These are phyloP conservation scores for Nemania sp. DNA, from an alignment of 2,329 filamentous ascomycete species.

Conservation along the genomic window DNA sequence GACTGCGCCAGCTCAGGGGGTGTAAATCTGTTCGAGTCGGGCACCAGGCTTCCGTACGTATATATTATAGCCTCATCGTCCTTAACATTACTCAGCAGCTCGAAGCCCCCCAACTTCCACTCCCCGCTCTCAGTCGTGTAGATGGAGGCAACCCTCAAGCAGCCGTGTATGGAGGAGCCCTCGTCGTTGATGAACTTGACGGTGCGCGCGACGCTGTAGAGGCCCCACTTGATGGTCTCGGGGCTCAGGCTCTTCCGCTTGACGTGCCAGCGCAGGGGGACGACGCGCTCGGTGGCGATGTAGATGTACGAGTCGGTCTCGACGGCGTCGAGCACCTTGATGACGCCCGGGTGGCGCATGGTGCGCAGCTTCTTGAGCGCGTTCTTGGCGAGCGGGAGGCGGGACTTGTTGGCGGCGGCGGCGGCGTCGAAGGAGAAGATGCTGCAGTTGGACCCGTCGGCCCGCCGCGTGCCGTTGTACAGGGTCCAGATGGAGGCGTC, in stretches of 20 bases:
- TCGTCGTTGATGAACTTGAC: conserved; percentile 97
- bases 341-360: conserved; percentile 90
- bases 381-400: conserved; percentile 89
- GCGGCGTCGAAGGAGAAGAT: conserved; percentile 95
- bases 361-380: conserved; percentile 94
- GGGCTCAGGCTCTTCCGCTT: conserved; percentile 87
- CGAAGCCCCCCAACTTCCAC: conserved; percentile 96
- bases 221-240: conserved; percentile 96
- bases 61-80: conserved; percentile 96
- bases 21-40: conserved; percentile 85
- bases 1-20: conserved; percentile 86
- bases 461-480: conserved; percentile 91
- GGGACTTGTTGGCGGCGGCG: conserved; percentile 80
- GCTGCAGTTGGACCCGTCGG: conserved; percentile 93
- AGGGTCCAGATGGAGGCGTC: conserved; percentile 97
- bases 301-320: conserved; percentile 98
- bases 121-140: conserved; percentile 97
- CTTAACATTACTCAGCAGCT: conserved; percentile 93
- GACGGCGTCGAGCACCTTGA: conserved; percentile 93
- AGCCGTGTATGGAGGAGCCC: conserved; percentile 90
- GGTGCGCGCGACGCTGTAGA: conserved; percentile 88
- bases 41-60: conserved; percentile 88
- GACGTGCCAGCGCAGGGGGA: conserved; percentile 89
- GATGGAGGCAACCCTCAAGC: conserved; percentile 84
- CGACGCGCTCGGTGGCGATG: conserved; percentile 91